Percentiles rank a stretch among this genome's conserved stretches.
Conservation (phyloP, 345 rosid species). For the Eucalyptus regnans region DNA sequence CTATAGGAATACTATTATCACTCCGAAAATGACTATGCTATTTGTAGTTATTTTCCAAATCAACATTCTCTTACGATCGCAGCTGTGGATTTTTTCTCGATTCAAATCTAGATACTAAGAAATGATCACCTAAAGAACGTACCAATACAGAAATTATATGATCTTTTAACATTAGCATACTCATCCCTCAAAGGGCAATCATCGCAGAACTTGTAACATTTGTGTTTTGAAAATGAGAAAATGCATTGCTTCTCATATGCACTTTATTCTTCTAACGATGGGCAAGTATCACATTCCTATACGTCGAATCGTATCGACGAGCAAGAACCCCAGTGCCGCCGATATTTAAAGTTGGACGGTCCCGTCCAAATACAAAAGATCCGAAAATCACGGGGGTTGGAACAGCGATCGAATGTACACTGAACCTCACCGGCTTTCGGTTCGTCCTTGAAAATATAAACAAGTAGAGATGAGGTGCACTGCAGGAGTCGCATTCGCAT, state of each 20-base stretch:
- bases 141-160: too few species aligned
- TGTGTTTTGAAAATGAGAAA: not conserved
- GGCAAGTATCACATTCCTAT: not conserved
- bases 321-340: not conserved
- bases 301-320: not conserved
- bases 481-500: not conserved
- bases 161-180: fast-evolving
- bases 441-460: not conserved
- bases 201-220: not conserved
- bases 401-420: not conserved
- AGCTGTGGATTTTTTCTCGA: fast-evolving
- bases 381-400: not conserved
- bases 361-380: not conserved
- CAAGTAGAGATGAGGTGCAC: not conserved
- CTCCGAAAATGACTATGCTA: too few species aligned
- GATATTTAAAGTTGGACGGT: not conserved
- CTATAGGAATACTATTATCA: not conserved
- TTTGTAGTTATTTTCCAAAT: too few species aligned
- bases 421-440: not conserved
- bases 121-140: not conserved
- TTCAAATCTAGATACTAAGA: not conserved
- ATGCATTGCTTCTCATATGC: not conserved
- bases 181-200: fast-evolving
- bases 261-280: not conserved
- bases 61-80: too few species aligned